These are phyloP conservation scores for Corymbia maculata DNA, from an alignment of 345 rosid species.

Conservation along the genomic window DNA sequence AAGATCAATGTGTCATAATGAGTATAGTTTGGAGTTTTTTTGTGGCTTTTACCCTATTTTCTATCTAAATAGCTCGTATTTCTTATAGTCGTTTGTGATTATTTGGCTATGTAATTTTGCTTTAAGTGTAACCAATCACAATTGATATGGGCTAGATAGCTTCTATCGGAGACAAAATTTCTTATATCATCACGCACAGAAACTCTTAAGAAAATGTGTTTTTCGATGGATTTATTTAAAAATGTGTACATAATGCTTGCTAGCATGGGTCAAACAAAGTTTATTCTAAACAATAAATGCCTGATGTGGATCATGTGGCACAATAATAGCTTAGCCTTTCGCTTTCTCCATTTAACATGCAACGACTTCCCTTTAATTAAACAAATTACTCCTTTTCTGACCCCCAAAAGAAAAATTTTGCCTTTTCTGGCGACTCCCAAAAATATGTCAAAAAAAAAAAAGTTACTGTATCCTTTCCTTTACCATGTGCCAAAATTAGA, in stretches of 20 bases:
- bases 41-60: background rate
- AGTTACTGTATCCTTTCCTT: background rate
- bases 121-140: background rate
- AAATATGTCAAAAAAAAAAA: background rate
- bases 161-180: background rate
- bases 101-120: background rate
- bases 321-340: background rate
- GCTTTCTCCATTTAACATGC: background rate
- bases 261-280: background rate
- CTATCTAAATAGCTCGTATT: background rate
- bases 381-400: background rate
- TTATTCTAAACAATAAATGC: background rate
- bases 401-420: background rate
- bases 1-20: no score
- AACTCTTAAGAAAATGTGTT: background rate
- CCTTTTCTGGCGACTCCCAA: background rate
- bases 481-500: background rate
- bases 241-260: background rate
- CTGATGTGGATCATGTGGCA: background rate
- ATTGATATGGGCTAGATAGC: background rate
- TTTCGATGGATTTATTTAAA: background rate
- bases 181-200: background rate
- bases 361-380: background rate
- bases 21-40: no score
- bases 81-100: background rate